Percentiles rank a stretch among this genome's conserved stretches.
These are phyloP conservation scores for Nannizzia gypsea DNA, from an alignment of 2,329 filamentous ascomycete genomes.

Conservation along the genomic window DNA sequence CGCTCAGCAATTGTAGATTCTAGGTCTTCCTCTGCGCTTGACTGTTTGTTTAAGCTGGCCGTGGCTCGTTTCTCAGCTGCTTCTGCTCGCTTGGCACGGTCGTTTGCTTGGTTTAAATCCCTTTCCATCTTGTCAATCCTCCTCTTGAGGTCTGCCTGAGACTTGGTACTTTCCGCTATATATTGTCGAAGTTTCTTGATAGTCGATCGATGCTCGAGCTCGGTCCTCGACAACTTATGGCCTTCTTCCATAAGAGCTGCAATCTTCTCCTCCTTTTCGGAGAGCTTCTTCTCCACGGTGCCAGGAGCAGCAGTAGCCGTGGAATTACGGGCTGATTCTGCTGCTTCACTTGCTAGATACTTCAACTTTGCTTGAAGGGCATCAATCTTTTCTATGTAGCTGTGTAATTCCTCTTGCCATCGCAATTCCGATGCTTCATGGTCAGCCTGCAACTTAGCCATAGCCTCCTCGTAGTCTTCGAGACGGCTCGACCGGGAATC, in stretches of 20 bases:
- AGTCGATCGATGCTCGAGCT: conserved; percentile 69
- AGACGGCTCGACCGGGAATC: conserved; percentile 11
- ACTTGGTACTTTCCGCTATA: conserved; percentile 41
- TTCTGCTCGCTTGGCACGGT: conserved; percentile 52
- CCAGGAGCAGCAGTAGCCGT: conserved; percentile 51
- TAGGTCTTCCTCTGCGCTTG: conserved; percentile 46
- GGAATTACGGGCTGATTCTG: conserved; percentile 60
- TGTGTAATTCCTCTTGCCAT: conserved; percentile 70
- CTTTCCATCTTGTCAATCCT: conserved; percentile 49
- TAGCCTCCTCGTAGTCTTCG: conserved; percentile 33
- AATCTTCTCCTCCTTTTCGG: conserved; percentile 84
- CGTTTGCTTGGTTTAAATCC: conserved; percentile 34
- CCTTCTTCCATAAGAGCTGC: conserved; percentile 86
- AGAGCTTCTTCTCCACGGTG: conserved; percentile 63
- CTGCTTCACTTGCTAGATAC: conserved; percentile 70
- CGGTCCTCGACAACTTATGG: conserved; percentile 70
- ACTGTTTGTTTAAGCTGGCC: conserved; percentile 43
- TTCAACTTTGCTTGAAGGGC: conserved; percentile 82
- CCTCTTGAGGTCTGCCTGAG: conserved; percentile 41
- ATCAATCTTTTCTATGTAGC: conserved; percentile 80
- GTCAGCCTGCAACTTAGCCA: conserved; percentile 40
- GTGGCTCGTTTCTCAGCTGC: conserved; percentile 44
- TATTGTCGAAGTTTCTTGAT: conserved; percentile 65
- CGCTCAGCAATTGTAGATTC: conserved; percentile 52
- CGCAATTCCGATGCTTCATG: conserved; percentile 43